phyloP scores from a whole-genome alignment of 441 rosid species.

The Breynia disticha region DNA sequence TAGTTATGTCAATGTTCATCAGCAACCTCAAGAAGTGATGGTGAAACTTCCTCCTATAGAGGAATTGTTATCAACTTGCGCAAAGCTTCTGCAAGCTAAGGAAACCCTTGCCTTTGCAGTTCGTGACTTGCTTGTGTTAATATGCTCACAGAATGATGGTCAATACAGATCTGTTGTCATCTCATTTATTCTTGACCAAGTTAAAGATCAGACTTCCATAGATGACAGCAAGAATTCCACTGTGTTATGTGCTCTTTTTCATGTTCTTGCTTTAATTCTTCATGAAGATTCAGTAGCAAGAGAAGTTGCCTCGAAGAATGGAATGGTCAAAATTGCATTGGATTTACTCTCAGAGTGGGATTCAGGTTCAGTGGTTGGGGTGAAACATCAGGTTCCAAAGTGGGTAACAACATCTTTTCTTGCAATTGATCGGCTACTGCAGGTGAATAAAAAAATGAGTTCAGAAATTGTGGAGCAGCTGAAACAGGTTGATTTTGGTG shows the following conservation, averaged over 20 bases:
- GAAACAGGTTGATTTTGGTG: conserved; percentile 38
- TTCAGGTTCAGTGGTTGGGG: conserved; percentile 40
- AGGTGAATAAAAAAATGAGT: conserved; percentile 72
- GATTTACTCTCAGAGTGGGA: conserved; percentile 80
- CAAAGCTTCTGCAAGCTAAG: conserved; percentile 86
- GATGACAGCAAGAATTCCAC: conserved; percentile 46
- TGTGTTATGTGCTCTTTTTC: conserved; percentile 64
- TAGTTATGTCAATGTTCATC: conserved; percentile 31
- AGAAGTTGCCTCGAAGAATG: conserved; percentile 68
- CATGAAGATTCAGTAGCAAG: conserved; percentile 80
- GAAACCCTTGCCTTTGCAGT: conserved; percentile 89
- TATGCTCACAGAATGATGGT: conserved; percentile 88
- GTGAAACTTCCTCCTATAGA: conserved; percentile 84
- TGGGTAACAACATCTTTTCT: conserved; percentile 98
- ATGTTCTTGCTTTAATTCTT: conserved; percentile 87
- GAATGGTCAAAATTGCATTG: conserved; percentile 61
- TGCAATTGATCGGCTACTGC: conserved; percentile 85
- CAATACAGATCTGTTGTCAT: conserved; percentile 72
- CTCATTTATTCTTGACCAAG: conserved; percentile 65
- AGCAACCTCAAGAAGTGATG: conserved; percentile 60
- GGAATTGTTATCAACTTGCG: conserved; percentile 78
- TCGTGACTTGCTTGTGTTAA: conserved; percentile 75
- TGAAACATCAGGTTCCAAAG: conserved; percentile 58
- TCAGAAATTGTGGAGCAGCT: conserved; percentile 68
- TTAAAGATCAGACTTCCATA: conserved; percentile 47